A percentile compares a stretch with the other conserved stretches of the same genome.
Conservation (phyloP, 1,284 basidiomycete species). For the Rhizoctonia solani region DNA sequence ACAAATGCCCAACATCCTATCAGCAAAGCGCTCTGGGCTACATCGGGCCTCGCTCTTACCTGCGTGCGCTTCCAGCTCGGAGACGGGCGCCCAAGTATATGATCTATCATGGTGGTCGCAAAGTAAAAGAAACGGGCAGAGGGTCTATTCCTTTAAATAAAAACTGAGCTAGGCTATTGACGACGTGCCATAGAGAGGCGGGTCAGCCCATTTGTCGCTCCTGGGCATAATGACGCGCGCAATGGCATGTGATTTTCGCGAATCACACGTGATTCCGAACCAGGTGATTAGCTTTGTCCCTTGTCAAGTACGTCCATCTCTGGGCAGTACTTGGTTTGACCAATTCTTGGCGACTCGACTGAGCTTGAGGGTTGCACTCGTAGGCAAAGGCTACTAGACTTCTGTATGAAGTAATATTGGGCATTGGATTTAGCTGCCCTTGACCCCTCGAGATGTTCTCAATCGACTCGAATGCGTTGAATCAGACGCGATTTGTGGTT, state of each 20-base stretch:
- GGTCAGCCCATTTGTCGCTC: not conserved
- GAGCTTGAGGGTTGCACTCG: no score
- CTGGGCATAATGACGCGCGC: not conserved
- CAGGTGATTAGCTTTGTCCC: not conserved
- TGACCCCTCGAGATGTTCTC: conserved; percentile 1
- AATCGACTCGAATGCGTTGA: not conserved
- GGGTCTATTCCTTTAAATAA: not conserved
- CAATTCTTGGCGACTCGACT: no score
- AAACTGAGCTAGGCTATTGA: not conserved
- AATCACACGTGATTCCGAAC: not conserved
- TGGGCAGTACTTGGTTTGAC: no score
- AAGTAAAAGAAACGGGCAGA: not conserved
- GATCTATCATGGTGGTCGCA: conserved; percentile 70
- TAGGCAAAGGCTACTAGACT: not conserved
- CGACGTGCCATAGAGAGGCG: not conserved
- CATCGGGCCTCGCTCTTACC: no score
- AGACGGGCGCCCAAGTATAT: conserved; percentile 76
- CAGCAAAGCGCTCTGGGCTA: no score
- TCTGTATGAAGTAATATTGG: not conserved
- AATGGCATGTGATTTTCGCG: not conserved
- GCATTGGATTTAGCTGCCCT: not conserved
- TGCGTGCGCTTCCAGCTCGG: conserved; percentile 77
- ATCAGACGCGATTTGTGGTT: not conserved
- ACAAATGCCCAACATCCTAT: not conserved
- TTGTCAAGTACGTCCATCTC: not conserved